phyloP scores from a whole-genome alignment of 202 grass and related monocot species.

The Cymbopogon flexuosus region DNA sequence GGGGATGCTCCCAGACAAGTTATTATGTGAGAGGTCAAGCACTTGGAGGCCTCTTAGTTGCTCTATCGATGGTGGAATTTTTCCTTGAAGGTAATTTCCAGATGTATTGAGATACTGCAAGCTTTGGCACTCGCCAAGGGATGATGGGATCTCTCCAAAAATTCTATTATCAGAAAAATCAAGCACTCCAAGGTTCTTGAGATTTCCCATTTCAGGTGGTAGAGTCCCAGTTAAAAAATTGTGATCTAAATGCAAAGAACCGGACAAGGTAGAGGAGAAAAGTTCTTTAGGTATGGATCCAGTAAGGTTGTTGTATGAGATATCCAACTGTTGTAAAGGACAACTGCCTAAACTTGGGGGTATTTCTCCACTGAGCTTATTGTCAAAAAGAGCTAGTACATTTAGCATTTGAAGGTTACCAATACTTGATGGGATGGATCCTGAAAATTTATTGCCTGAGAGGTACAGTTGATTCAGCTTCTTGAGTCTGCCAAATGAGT shows the following conservation, averaged over 20 bases:
- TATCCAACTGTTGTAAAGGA: background rate
- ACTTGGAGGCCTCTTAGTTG: slow-evolving; percentile 29
- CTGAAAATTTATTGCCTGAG: slow-evolving; percentile 15
- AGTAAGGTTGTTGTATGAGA: slow-evolving; percentile 14
- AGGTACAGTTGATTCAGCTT: slow-evolving; percentile 6
- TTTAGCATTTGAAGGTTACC: slow-evolving; percentile 34
- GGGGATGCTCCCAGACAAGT: slow-evolving; percentile 39
- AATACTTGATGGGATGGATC: slow-evolving; percentile 31
- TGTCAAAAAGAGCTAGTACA: slow-evolving; percentile 19
- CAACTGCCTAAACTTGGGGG: slow-evolving; percentile 21
- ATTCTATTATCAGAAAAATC: slow-evolving; percentile 37
- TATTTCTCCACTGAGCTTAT: slow-evolving; percentile 33
- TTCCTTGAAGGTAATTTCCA: slow-evolving; percentile 38
- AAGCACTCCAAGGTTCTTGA: slow-evolving; percentile 23
- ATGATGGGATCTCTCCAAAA: slow-evolving; percentile 36
- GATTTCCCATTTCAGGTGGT: slow-evolving; percentile 19
- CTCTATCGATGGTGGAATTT: slow-evolving; percentile 25
- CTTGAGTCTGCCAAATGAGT: slow-evolving; percentile 19
- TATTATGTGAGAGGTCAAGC: slow-evolving; percentile 39
- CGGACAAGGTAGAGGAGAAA: background rate
- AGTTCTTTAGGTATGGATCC: slow-evolving; percentile 39
- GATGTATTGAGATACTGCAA: slow-evolving; percentile 30
- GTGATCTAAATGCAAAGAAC: background rate
- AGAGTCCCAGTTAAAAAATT: slow-evolving; percentile 34
- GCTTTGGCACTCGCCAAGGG: slow-evolving; percentile 29